Evolutionary conservation across 306 rosid genomes (phyloP).

Genomic region (Corylus avellana): DNA sequence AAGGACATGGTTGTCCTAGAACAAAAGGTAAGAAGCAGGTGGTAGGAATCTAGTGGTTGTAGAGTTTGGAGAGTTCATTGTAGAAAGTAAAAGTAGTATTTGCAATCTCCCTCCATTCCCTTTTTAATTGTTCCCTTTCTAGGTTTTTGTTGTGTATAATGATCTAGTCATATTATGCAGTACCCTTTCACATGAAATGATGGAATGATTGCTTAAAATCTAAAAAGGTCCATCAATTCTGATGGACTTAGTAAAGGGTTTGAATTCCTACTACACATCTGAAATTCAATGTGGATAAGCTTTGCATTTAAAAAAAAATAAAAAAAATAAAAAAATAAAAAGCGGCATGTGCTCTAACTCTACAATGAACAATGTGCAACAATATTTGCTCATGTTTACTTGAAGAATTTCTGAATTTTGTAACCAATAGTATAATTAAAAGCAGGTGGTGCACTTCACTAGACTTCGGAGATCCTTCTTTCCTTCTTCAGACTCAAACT

Average conservation of each 20-base stretch:
- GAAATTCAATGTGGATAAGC: neutral
- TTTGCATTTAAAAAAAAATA: neutral
- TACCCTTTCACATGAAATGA: neutral
- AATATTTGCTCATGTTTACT: neutral
- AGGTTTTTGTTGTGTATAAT: neutral
- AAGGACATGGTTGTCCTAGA: conserved; percentile 80
- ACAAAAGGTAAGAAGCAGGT: conserved; percentile 57
- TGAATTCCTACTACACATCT: neutral
- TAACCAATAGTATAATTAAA: conserved; percentile 9
- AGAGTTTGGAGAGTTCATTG: neutral
- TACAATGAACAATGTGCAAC: neutral
- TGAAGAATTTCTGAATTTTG: neutral
- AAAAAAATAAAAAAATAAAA: neutral
- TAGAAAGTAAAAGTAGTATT: neutral
- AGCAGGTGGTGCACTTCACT: conserved; percentile 71
- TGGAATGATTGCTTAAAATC: too few relatives aligned
- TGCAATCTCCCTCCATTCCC: neutral
- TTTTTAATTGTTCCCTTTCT: neutral
- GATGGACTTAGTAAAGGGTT: too few relatives aligned
- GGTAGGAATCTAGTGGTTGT: neutral
- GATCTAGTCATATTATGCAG: neutral
- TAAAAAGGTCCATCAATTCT: too few relatives aligned
- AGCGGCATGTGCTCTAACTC: too few relatives aligned
- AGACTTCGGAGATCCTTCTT: conserved; percentile 75
- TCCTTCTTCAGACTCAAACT: conserved; percentile 37